phyloP scores from a whole-genome alignment of 2,329 filamentous ascomycete genomes.

The Fragosphaeria purpurea region DNA sequence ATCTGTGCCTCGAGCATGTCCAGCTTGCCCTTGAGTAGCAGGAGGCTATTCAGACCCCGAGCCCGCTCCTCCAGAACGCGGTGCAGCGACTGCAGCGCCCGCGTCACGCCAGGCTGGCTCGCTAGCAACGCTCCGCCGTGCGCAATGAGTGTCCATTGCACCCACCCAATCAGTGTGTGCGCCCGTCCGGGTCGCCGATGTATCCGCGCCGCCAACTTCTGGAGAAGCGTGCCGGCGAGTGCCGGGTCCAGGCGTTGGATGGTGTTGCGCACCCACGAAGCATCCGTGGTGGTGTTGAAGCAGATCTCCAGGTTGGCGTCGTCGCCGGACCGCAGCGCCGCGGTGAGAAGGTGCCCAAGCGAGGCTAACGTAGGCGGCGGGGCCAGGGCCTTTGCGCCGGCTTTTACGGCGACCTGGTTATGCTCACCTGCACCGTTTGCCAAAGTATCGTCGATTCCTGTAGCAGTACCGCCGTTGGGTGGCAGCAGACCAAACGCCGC shows the following conservation, averaged over 20 bases:
- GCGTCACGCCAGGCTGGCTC: conserved; percentile 72
- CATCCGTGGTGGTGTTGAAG: conserved; percentile 67
- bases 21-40: conserved; percentile 87
- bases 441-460: too few relatives aligned
- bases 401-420: not conserved
- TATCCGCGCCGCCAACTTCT: conserved; percentile 76
- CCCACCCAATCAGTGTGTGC: conserved; percentile 85
- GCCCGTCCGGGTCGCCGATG: conserved; percentile 81
- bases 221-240: conserved; percentile 68
- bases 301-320: conserved; percentile 82
- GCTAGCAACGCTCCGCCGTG: conserved; percentile 86
- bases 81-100: conserved; percentile 67
- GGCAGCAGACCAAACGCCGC: conserved; percentile 37
- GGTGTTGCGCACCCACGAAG: conserved; percentile 70
- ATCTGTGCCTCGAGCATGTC: conserved; percentile 91
- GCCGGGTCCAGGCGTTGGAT: conserved; percentile 83
- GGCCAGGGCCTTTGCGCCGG: not conserved
- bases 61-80: conserved; percentile 82
- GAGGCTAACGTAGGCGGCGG: conserved; percentile 32
- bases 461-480: conserved; percentile 5
- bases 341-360: conserved; percentile 82
- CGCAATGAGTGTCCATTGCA: conserved; percentile 86
- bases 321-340: conserved; percentile 89
- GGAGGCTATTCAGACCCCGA: conserved; percentile 67
- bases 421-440: too few relatives aligned